A percentile compares a stretch with the other conserved stretches of the same genome.
Evolutionary conservation across 2,329 filamentous ascomycete species (phyloP).

Genomic region (Orbilia quercus): DNA sequence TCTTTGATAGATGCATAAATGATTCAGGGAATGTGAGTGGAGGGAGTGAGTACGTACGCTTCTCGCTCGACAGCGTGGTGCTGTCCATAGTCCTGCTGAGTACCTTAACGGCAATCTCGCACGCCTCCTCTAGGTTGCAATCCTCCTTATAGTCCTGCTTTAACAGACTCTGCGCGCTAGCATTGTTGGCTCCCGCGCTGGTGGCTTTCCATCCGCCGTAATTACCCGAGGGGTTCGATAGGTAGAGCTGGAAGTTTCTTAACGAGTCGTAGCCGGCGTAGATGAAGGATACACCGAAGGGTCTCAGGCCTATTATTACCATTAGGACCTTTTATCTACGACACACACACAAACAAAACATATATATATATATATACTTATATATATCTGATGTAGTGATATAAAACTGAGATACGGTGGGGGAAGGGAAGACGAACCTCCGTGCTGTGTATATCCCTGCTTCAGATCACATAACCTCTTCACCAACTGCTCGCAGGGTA

Average conservation of each 20-base stretch:
- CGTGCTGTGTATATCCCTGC: conserved; percentile 98
- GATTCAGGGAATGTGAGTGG: neutral
- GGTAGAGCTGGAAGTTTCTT: conserved; percentile 97
- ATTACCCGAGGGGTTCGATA: conserved; percentile 98
- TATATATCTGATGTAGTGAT: too few species aligned
- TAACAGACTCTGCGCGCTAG: conserved; percentile 92
- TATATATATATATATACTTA: too few species aligned
- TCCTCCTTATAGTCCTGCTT: conserved; percentile 99
- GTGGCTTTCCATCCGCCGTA: conserved; percentile 99
- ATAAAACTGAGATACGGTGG: neutral
- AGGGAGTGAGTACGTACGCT: conserved; percentile 78
- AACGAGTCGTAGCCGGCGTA: conserved; percentile 98
- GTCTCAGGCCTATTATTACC: conserved; percentile 76
- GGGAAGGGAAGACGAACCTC: conserved; percentile 66
- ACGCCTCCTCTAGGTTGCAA: conserved; percentile 94
- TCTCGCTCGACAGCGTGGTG: conserved; percentile 97
- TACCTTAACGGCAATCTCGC: conserved; percentile 97
- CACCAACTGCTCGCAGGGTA: conserved; percentile 98
- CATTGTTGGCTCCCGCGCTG: conserved; percentile 97
- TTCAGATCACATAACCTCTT: conserved; percentile 96
- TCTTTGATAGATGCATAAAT: too few species aligned
- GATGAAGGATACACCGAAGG: conserved; percentile 99
- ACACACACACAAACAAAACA: too few species aligned
- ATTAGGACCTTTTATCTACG: too few species aligned
- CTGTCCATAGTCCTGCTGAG: conserved; percentile 99